Evolutionary conservation across 345 rosid species (phyloP).

Genomic region (Cardamine resedifolia): DNA sequence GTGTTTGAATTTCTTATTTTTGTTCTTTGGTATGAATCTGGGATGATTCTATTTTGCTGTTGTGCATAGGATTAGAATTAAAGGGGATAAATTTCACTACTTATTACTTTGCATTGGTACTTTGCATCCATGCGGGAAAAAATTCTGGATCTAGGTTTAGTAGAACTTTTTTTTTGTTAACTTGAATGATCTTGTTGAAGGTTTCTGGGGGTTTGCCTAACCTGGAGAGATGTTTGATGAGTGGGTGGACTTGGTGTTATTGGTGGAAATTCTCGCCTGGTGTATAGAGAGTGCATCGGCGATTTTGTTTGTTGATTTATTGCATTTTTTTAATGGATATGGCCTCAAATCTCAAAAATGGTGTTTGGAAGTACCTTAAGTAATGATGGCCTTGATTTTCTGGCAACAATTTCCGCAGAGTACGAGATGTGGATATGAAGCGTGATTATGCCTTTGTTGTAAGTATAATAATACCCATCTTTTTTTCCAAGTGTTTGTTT

Average conservation of each 20-base stretch:
- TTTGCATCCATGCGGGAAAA: slow-evolving; percentile 21
- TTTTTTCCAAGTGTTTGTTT: background rate
- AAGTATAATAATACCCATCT: slow-evolving; percentile 26
- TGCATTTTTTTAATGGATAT: slow-evolving; percentile 75
- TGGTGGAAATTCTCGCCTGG: slow-evolving; percentile 42
- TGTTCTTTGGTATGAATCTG: background rate
- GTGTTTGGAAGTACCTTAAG: slow-evolving; percentile 85
- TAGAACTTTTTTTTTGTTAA: slow-evolving; percentile 50
- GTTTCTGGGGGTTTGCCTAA: slow-evolving; percentile 86
- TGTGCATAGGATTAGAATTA: background rate
- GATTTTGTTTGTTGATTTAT: slow-evolving; percentile 48
- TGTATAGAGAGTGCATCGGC: slow-evolving; percentile 40
- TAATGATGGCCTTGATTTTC: slow-evolving; percentile 99
- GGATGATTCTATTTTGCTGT: background rate
- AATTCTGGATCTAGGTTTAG: slow-evolving; percentile 34
- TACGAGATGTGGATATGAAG: slow-evolving; percentile 99
- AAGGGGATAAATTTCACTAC: background rate
- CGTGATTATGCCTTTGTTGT: slow-evolving; percentile 98
- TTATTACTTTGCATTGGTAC: background rate
- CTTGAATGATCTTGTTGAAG: slow-evolving; percentile 98
- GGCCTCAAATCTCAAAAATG: slow-evolving; percentile 77
- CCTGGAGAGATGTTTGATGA: slow-evolving; percentile 97
- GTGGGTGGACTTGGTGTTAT: slow-evolving; percentile 87
- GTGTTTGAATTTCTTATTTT: background rate
- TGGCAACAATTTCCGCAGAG: slow-evolving; percentile 97